Base-by-base conservation (phyloP, 768 basidiomycete genomes). In the Leccinum variicolor region DNA sequence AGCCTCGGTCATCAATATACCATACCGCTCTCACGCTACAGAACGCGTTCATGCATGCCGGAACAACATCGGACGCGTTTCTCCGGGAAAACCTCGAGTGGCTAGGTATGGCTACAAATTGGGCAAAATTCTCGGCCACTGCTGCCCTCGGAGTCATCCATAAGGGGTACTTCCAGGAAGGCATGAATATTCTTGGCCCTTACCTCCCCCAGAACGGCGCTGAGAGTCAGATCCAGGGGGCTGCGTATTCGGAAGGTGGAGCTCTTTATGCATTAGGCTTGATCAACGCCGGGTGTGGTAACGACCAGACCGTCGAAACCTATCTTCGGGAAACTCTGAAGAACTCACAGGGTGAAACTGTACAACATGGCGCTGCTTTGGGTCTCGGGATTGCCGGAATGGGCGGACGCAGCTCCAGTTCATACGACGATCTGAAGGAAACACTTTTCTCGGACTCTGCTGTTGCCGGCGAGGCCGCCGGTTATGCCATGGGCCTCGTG, bases 101-200 rank as follows among this genome's bases (percentile, higher is more conserved):
- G 94, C 84, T 99, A 4, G 91, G 85, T 10, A 82, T 92, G 53
- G 97, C 97, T 3, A 89, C 89, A 26, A 98, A 99, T 70, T 99
- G 97, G 97, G 92, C 94, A 28, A 99, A 98, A 69, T 99, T 98
- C 76, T 92, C 94, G 4, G 93, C 97, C 6, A 98, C 97, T 13
- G 94, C 97, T 19, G 94, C 92, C 9, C 84, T 99, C 23, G 97
- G 97, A 60, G 92, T 98, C 55, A 98, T 99, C 62, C 94, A 98
- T 77, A 95, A 96, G 69, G 97, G 97, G 45, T 94, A 94, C 71
- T 91, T 93, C 66, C 86, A 94, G 66, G 89, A 96, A 72, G 95
- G 94, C 50, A 88, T 90, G 83, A 85, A 84, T 48, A 92, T 98
- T 53, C 84, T 99, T 25, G 87, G 89, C 4, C 97, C 97, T 0